phyloP scores from a whole-genome alignment of 495 filamentous ascomycete species.

The Letharia lupina region DNA sequence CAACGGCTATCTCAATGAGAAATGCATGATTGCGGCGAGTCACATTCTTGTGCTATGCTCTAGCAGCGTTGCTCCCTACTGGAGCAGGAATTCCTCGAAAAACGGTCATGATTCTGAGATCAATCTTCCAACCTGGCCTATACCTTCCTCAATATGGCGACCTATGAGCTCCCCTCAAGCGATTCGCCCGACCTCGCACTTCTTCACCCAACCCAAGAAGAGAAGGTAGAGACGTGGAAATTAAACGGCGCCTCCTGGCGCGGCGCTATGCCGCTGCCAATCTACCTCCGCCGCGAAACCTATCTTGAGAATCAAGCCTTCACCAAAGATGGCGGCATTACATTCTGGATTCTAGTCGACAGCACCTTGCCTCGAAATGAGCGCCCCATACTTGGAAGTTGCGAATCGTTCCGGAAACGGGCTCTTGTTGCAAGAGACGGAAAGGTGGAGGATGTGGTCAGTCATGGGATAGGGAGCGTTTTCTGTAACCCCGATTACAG shows the following conservation, averaged over 20 bases:
- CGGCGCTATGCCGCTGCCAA: slow-evolving; percentile 50
- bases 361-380: slow-evolving; percentile 33
- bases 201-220: slow-evolving; percentile 56
- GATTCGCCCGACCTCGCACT: slow-evolving; percentile 56
- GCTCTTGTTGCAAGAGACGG: slow-evolving; percentile 47
- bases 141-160: neutral
- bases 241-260: slow-evolving; percentile 68
- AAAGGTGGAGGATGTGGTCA: slow-evolving; percentile 53
- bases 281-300: slow-evolving; percentile 72
- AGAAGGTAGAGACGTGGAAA: slow-evolving; percentile 54
- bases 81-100: neutral
- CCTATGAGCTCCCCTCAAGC: slow-evolving; percentile 43
- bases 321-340: slow-evolving; percentile 64
- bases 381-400: slow-evolving; percentile 65
- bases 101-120: neutral
- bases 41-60: neutral
- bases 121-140: neutral
- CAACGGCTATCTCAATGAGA: neutral
- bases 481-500: slow-evolving; percentile 67
- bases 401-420: slow-evolving; percentile 74
- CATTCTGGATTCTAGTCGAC: slow-evolving; percentile 80
- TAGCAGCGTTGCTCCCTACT: neutral
- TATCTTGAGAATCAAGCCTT: slow-evolving; percentile 58
- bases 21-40: neutral
- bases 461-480: slow-evolving; percentile 79